phyloP scores from a whole-genome alignment of 106 monocot species.

The Acanthochlamys bracteata region DNA sequence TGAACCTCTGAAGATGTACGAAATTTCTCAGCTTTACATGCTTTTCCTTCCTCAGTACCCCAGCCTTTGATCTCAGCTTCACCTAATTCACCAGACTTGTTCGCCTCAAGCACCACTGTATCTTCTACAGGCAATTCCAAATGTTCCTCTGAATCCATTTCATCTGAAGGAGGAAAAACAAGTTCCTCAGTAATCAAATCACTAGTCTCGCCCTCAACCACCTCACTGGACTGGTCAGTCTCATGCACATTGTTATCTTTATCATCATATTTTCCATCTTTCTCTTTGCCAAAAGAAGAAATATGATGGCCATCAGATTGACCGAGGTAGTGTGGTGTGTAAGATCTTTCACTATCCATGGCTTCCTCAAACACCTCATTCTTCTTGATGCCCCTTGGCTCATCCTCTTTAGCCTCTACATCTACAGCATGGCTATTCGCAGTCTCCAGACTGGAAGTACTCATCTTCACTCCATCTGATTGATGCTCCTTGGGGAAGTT shows the following conservation, averaged over 20 bases:
- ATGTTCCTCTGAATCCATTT: too few relatives aligned
- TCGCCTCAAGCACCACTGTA: neutral
- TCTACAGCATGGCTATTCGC: neutral
- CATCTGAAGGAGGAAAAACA: too few relatives aligned
- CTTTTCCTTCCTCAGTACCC: neutral
- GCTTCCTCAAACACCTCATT: conserved; percentile 36
- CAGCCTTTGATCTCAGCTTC: neutral
- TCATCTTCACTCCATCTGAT: neutral
- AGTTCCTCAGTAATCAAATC: neutral
- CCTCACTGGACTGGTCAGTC: neutral
- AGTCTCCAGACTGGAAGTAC: neutral
- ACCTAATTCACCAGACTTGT: neutral
- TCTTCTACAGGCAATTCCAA: neutral
- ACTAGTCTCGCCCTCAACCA: neutral
- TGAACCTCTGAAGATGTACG: neutral
- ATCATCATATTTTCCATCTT: conserved; percentile 2
- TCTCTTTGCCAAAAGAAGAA: conserved; percentile 1
- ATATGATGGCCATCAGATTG: conserved; percentile 4
- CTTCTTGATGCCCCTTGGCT: conserved; percentile 3
- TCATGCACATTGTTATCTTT: neutral
- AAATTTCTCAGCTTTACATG: neutral
- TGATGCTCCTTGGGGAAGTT: neutral
- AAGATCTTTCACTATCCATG: neutral
- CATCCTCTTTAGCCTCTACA: neutral
- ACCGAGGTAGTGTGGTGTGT: neutral